These are phyloP conservation scores for Cordyceps pruinosa DNA, from an alignment of 2,329 filamentous ascomycete genomes.

Conservation along the genomic window DNA sequence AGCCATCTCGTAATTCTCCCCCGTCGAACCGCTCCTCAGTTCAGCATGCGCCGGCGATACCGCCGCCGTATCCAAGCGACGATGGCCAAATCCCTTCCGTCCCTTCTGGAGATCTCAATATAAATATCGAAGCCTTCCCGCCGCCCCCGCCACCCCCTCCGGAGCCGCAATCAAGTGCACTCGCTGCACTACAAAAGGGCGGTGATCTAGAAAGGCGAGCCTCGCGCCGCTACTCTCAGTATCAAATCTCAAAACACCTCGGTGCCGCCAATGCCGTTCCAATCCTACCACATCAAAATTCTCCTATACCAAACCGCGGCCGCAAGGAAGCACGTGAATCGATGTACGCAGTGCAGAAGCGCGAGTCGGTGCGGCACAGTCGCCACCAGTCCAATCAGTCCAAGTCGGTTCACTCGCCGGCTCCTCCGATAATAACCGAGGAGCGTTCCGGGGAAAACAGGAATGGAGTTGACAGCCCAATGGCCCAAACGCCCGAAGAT, in stretches of 20 bases:
- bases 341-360: constrained; percentile 58
- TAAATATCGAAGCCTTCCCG: constrained; percentile 59
- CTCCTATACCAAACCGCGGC: constrained; percentile 77
- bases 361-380: constrained; percentile 44
- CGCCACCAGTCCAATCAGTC: constrained; percentile 41
- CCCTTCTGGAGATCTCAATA: constrained; percentile 32
- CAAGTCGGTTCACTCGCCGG: constrained; percentile 44
- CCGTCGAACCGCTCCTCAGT: constrained; percentile 57
- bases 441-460: constrained; percentile 30
- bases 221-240: constrained; percentile 88
- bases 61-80: constrained; percentile 63
- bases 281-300: constrained; percentile 76
- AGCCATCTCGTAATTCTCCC: constrained; percentile 44
- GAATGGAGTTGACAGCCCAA: constrained; percentile 15
- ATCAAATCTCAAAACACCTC: constrained; percentile 92
- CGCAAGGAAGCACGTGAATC: constrained; percentile 75
- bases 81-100: constrained; percentile 43
- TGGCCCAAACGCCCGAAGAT: constrained; percentile 57
- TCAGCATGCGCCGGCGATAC: constrained; percentile 63
- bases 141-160: constrained; percentile 61
- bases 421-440: constrained; percentile 57
- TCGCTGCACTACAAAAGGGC: constrained; percentile 84
- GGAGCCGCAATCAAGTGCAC: constrained; percentile 78
- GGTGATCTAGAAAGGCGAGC: constrained; percentile 89
- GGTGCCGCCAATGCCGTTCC: constrained; percentile 78